A percentile compares a stretch with the other conserved stretches of the same genome.
phyloP scores from a whole-genome alignment of 345 rosid species.

The Pugionium cornutum region DNA sequence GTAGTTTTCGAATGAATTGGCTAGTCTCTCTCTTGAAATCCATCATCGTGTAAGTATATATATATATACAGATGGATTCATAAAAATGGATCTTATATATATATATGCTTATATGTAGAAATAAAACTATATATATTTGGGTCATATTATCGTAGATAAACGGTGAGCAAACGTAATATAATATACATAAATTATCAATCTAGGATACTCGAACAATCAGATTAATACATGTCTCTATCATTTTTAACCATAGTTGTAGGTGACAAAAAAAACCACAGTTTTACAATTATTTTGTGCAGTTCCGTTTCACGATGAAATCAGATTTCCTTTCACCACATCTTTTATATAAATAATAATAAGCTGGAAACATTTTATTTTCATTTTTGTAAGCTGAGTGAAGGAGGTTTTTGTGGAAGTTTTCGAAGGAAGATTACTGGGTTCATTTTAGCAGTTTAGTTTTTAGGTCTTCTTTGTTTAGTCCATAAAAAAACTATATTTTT shows the following conservation, averaged over 20 bases:
- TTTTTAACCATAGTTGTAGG: too few species aligned
- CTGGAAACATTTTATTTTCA: too few species aligned
- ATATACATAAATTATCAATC: not conserved
- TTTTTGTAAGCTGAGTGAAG: too few species aligned
- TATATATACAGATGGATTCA: constrained; percentile 6
- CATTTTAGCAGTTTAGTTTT: too few species aligned
- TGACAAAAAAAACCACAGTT: too few species aligned
- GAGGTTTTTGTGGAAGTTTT: too few species aligned
- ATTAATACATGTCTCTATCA: not conserved
- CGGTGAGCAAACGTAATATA: not conserved
- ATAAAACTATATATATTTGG: too few species aligned
- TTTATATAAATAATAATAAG: too few species aligned
- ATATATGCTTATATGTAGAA: not conserved
- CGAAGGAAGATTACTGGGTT: too few species aligned
- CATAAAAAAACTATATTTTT: too few species aligned
- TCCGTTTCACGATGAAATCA: constrained; percentile 18
- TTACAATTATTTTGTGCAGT: not conserved
- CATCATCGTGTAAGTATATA: constrained; percentile 12
- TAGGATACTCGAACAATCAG: not conserved
- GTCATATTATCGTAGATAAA: too few species aligned
- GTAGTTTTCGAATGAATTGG: constrained; percentile 30
- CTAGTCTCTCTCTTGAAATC: constrained; percentile 30
- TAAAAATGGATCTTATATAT: constrained; percentile 1
- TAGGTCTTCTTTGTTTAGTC: too few species aligned
- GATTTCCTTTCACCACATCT: constrained; percentile 4